These are phyloP conservation scores for Cornus suecica DNA, from an alignment of 148 eudicot genomes.

Conservation along the genomic window DNA sequence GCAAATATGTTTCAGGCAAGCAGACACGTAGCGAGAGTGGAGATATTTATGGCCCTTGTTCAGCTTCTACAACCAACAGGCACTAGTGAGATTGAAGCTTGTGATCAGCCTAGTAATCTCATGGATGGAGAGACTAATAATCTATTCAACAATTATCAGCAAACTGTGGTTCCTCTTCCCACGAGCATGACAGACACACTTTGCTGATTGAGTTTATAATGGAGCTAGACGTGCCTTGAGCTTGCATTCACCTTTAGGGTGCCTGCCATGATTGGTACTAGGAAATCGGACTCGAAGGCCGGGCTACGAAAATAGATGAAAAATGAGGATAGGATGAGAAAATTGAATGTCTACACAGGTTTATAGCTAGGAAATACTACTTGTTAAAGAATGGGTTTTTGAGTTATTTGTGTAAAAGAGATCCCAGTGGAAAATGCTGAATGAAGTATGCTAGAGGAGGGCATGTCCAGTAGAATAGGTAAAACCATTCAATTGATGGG, in stretches of 20 bases:
- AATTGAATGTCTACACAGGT: not conserved
- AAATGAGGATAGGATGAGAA: not conserved
- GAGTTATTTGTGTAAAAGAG: not conserved
- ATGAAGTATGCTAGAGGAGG: not conserved
- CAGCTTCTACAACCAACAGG: slow-evolving; percentile 54
- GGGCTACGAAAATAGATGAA: not conserved
- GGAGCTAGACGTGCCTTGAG: not conserved
- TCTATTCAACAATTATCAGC: slow-evolving; percentile 39
- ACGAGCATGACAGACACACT: slow-evolving; percentile 23
- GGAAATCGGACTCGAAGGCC: not conserved
- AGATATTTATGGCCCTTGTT: slow-evolving; percentile 68
- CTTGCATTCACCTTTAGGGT: not conserved
- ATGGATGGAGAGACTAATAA: slow-evolving; percentile 19
- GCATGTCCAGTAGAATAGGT: not conserved
- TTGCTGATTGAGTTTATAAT: slow-evolving; percentile 17
- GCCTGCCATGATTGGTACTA: not conserved
- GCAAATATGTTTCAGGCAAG: slow-evolving; percentile 34
- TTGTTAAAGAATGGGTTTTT: no score
- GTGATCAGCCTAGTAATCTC: slow-evolving; percentile 19
- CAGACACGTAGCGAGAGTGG: slow-evolving; percentile 54
- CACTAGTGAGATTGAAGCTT: slow-evolving; percentile 19
- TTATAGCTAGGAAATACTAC: no score
- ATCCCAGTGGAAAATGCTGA: not conserved
- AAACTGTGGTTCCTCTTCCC: slow-evolving; percentile 39
- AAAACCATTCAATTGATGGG: not conserved